These are phyloP conservation scores for Microsporum ferrugineum DNA, from an alignment of 2,329 filamentous ascomycete genomes.

Conservation along the genomic window DNA sequence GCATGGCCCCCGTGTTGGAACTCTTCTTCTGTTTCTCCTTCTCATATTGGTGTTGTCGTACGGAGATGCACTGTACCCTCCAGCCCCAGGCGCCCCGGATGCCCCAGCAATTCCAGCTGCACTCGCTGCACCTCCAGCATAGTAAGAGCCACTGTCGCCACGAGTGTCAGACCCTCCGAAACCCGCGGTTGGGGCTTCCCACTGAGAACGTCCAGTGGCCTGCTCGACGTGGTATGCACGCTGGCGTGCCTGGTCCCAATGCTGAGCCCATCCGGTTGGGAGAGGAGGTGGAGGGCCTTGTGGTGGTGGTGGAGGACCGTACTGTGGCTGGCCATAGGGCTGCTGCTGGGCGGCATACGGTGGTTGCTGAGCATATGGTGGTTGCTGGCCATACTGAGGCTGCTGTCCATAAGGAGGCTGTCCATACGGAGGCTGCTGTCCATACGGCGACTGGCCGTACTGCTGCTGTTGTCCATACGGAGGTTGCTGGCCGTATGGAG, in stretches of 20 bases:
- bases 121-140: neutral
- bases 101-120: neutral
- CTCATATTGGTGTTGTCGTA: neutral
- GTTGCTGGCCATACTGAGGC: constrained; percentile 6
- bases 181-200: constrained; percentile 42
- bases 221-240: constrained; percentile 40
- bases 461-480: constrained; percentile 14
- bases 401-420: constrained; percentile 15
- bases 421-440: constrained; percentile 8
- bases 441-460: constrained; percentile 12
- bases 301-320: constrained; percentile 22
- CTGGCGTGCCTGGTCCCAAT: constrained; percentile 38
- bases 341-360: constrained; percentile 13
- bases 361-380: constrained; percentile 14
- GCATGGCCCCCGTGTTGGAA: constrained; percentile 40
- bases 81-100: neutral
- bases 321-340: constrained; percentile 10
- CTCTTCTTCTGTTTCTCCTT: constrained; percentile 28
- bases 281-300: constrained; percentile 27
- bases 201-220: constrained; percentile 38
- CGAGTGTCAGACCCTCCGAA: constrained; percentile 54
- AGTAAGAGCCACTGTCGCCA: constrained; percentile 49
- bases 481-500: neutral
- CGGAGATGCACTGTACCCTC: neutral
- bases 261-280: constrained; percentile 36